Conservation (phyloP, 495 filamentous ascomycete species). For the Pyrenula aspistea region DNA sequence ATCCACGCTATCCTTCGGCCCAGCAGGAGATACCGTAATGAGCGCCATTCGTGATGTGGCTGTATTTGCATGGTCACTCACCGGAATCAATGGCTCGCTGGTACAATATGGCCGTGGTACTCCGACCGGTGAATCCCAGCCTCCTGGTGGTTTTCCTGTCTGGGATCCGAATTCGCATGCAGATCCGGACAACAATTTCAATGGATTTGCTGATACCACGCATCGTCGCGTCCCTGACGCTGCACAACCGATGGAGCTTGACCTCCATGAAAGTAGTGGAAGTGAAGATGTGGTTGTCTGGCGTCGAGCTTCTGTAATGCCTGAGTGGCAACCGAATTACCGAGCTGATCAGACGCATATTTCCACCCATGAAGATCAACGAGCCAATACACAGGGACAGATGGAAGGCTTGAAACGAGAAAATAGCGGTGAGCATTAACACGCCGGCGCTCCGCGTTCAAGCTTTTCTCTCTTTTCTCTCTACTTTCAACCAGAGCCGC, state of each 20-base stretch:
- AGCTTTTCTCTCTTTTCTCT: too few species aligned
- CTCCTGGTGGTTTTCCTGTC: slow-evolving; percentile 41
- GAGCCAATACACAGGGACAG: too few species aligned
- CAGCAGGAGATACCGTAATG: slow-evolving; percentile 53
- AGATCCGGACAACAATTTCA: background rate
- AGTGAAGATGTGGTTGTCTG: background rate
- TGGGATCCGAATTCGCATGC: slow-evolving; percentile 27
- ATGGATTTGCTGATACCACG: background rate
- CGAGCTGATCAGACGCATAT: too few species aligned
- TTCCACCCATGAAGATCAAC: too few species aligned
- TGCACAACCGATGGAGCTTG: background rate
- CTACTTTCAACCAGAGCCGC: too few species aligned
- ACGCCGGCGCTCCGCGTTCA: too few species aligned
- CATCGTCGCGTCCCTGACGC: background rate
- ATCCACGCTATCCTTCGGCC: slow-evolving; percentile 22
- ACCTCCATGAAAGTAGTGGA: background rate
- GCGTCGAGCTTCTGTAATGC: background rate
- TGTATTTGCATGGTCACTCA: slow-evolving; percentile 71
- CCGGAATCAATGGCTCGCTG: slow-evolving; percentile 69
- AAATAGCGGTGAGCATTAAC: too few species aligned
- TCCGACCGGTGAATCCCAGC: slow-evolving; percentile 45
- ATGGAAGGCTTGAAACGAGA: too few species aligned
- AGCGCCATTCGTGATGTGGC: slow-evolving; percentile 71
- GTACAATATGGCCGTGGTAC: slow-evolving; percentile 51
- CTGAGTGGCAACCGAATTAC: background rate